Percentiles rank a stretch among this genome's conserved stretches.
These are phyloP conservation scores for Phaseolus lunatus DNA, from an alignment of 306 rosid genomes.

Conservation along the genomic window DNA sequence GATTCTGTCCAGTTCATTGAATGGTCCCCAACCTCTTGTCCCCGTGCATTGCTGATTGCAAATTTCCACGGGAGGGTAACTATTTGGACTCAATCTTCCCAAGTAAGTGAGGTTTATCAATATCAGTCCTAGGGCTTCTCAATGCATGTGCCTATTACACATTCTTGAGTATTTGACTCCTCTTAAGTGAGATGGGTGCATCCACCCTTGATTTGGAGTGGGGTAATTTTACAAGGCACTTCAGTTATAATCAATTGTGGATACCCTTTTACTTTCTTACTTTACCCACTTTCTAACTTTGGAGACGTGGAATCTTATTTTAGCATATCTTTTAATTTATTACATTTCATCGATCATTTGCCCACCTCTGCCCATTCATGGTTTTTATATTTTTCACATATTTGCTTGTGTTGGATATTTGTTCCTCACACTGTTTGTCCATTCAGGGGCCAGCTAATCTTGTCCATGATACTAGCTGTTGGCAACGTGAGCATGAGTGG, in stretches of 20 bases:
- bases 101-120: constrained; percentile 60
- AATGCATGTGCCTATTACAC: constrained; percentile 13
- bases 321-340: constrained; percentile 2
- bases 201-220: background rate
- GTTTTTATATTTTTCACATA: constrained; percentile 17
- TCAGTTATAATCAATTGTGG: background rate
- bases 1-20: constrained; percentile 99
- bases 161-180: constrained; percentile 1
- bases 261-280: background rate
- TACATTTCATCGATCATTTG: background rate
- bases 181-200: background rate
- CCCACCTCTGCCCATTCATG: background rate
- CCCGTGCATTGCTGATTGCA: constrained; percentile 85
- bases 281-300: background rate
- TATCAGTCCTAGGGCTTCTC: constrained; percentile 31
- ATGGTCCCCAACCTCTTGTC: constrained; percentile 94
- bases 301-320: background rate
- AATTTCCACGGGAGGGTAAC: constrained; percentile 99
- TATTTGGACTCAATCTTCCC: constrained; percentile 97
- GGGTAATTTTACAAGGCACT: background rate
- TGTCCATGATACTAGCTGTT: constrained; percentile 87
- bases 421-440: constrained; percentile 42
- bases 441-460: constrained; percentile 87
- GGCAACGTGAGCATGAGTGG: constrained; percentile 98
- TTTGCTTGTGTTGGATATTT: constrained; percentile 29